These are phyloP conservation scores for Ajuga chamaepitys DNA, from an alignment of 257 asterid species.

Conservation along the genomic window DNA sequence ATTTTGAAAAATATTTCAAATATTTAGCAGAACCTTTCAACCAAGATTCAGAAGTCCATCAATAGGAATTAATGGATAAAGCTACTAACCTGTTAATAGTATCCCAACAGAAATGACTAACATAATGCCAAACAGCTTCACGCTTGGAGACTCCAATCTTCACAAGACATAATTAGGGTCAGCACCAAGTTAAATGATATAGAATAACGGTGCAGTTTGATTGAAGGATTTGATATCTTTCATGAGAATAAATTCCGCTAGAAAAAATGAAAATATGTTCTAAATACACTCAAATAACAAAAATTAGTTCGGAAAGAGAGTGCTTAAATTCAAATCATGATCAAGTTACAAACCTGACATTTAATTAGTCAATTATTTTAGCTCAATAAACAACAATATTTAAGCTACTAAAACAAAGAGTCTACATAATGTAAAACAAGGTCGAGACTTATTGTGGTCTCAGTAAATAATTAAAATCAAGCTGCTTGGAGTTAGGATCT, in stretches of 20 bases:
- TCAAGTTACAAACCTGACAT: not conserved
- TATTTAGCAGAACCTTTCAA: not conserved
- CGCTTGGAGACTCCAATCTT: conserved; percentile 94
- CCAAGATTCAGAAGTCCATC: not conserved
- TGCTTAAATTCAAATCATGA: not conserved
- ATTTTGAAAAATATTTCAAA: not conserved
- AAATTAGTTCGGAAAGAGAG: no score
- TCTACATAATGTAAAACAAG: not conserved
- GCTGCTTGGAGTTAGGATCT: not conserved
- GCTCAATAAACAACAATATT: not conserved
- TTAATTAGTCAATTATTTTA: not conserved
- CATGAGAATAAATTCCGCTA: no score
- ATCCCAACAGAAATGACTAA: conserved; percentile 67
- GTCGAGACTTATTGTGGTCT: not conserved
- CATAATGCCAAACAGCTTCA: conserved; percentile 78
- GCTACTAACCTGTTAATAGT: conserved; percentile 66
- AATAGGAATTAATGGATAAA: not conserved
- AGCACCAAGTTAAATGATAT: no score
- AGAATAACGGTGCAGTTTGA: no score
- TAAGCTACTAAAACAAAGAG: not conserved
- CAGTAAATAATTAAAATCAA: not conserved
- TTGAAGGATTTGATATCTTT: no score
- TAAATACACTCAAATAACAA: no score
- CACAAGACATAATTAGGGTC: conserved; percentile 20
- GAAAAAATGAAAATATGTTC: no score